phyloP scores from a whole-genome alignment of 345 rosid genomes.

The Linum lewisii region DNA sequence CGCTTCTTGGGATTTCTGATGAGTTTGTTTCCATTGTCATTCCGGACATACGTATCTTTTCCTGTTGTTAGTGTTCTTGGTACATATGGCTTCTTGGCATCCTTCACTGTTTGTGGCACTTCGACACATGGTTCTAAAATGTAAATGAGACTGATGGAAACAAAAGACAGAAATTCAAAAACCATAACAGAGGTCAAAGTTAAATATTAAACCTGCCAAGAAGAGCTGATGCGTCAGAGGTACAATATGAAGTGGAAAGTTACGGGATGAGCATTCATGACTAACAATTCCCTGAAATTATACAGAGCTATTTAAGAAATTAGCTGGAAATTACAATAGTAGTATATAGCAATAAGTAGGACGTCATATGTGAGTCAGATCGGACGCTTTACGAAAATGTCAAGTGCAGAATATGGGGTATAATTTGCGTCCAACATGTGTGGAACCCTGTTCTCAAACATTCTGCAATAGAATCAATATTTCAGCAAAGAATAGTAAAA shows the following conservation, averaged over 20 bases:
- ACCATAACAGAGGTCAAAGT: too few species aligned
- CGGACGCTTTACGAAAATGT: slow-evolving; percentile 94
- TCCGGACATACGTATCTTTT: slow-evolving; percentile 88
- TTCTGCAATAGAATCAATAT: slow-evolving; percentile 46
- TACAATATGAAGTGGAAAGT: slow-evolving; percentile 78
- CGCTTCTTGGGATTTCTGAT: slow-evolving; percentile 92
- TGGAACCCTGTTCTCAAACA: slow-evolving; percentile 95
- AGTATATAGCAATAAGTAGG: background rate
- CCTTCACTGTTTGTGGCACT: slow-evolving; percentile 30
- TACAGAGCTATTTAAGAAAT: slow-evolving; percentile 9
- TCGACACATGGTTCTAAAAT: too few species aligned
- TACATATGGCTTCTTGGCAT: slow-evolving; percentile 51
- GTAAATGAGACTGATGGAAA: too few species aligned
- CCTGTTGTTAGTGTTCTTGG: slow-evolving; percentile 89
- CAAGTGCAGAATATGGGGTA: slow-evolving; percentile 89
- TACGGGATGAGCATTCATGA: slow-evolving; percentile 54
- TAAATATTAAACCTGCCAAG: slow-evolving; percentile 46
- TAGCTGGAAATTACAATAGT: background rate
- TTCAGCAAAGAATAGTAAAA: background rate
- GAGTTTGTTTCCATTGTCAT: slow-evolving; percentile 92
- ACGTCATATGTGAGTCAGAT: slow-evolving; percentile 32
- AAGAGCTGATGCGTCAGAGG: slow-evolving; percentile 74
- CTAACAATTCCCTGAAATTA: slow-evolving; percentile 73
- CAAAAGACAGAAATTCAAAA: too few species aligned
- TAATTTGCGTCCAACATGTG: slow-evolving; percentile 93